Percentiles rank a stretch among this genome's conserved stretches.
phyloP scores from a whole-genome alignment of 192 early-diverging fungal species.

The Geranomyces michiganensis region DNA sequence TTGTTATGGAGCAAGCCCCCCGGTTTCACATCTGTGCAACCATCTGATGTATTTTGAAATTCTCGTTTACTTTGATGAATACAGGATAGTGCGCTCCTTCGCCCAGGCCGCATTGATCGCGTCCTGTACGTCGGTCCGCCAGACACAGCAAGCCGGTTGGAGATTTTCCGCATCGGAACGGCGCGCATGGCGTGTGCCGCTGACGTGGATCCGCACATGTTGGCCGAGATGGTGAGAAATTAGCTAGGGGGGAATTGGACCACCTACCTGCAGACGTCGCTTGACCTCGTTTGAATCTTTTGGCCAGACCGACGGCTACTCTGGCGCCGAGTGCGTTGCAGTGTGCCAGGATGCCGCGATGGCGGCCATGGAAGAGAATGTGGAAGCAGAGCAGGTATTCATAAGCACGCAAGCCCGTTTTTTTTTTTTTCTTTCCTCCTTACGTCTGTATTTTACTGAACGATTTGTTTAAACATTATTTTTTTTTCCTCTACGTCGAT shows the following conservation, averaged over 20 bases:
- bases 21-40: background rate
- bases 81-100: constrained; percentile 84
- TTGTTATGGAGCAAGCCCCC: too few relatives aligned
- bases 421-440: background rate
- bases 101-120: constrained; percentile 94
- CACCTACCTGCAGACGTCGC: background rate
- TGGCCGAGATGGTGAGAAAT: constrained; percentile 60
- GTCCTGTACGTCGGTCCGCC: constrained; percentile 94
- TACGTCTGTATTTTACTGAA: too few relatives aligned
- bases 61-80: too few relatives aligned
- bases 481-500: too few relatives aligned
- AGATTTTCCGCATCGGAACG: constrained; percentile 81
- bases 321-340: constrained; percentile 92
- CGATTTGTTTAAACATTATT: too few relatives aligned
- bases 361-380: constrained; percentile 85
- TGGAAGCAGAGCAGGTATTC: constrained; percentile 34
- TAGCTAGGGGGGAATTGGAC: too few relatives aligned
- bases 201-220: constrained; percentile 67
- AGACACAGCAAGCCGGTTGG: constrained; percentile 68
- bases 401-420: background rate
- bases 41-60: too few relatives aligned
- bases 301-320: constrained; percentile 79
- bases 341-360: constrained; percentile 95
- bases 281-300: too few relatives aligned
- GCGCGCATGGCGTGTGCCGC: constrained; percentile 68